These are phyloP conservation scores for Euphorbia corollata DNA, from an alignment of 441 rosid genomes.

Conservation along the genomic window DNA sequence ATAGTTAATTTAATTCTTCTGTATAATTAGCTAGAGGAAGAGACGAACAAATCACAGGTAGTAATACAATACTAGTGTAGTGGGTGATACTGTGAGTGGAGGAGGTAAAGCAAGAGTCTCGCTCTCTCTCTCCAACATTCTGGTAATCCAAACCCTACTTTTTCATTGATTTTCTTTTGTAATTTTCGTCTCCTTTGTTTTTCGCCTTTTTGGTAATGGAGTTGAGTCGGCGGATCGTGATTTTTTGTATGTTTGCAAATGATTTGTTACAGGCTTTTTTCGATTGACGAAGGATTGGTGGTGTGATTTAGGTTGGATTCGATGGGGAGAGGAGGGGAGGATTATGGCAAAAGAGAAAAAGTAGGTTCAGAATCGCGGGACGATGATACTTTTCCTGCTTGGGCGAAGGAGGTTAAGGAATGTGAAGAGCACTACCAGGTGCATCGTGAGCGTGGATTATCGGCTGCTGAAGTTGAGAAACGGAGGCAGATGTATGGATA, in stretches of 20 bases:
- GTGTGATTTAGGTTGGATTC: slow-evolving; percentile 16
- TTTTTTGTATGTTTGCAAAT: background rate
- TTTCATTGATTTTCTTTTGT: slow-evolving; percentile 2
- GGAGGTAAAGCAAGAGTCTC: background rate
- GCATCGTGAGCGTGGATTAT: slow-evolving; percentile 36
- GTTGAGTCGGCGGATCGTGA: slow-evolving; percentile 8
- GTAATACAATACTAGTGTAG: background rate
- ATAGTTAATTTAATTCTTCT: background rate
- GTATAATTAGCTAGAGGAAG: background rate
- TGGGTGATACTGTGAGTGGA: background rate
- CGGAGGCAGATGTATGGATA: slow-evolving; percentile 49
- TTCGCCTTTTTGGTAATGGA: slow-evolving; percentile 1
- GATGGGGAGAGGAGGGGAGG: slow-evolving; percentile 77
- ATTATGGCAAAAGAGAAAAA: slow-evolving; percentile 30
- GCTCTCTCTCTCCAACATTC: slow-evolving; percentile 11
- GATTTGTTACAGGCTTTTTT: background rate
- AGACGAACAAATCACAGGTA: background rate
- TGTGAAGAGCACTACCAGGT: slow-evolving; percentile 54
- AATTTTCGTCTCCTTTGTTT: slow-evolving; percentile 6
- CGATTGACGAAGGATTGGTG: background rate
- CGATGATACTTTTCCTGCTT: slow-evolving; percentile 46
- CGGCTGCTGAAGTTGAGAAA: slow-evolving; percentile 44
- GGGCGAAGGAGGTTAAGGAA: slow-evolving; percentile 53
- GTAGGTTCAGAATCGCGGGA: slow-evolving; percentile 16
- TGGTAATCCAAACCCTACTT: slow-evolving; percentile 23